Conservation (phyloP, 2,329 filamentous ascomycete species). For the Penicillium italicum region DNA sequence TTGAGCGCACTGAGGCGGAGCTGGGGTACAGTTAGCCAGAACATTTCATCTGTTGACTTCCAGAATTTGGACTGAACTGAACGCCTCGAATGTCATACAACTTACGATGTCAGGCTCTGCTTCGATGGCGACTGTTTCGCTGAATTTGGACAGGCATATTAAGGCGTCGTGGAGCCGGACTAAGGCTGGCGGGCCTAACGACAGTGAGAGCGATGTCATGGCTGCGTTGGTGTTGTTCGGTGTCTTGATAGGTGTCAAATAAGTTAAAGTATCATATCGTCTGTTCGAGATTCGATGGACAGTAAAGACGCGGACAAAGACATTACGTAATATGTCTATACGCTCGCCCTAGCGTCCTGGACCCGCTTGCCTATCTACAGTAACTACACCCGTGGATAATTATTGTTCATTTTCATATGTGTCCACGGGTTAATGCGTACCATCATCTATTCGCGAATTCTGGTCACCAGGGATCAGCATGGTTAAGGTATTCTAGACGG, state of each 20-base stretch:
- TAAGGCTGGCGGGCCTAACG: slow-evolving; percentile 55
- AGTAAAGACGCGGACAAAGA: too few species aligned
- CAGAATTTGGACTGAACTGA: too few species aligned
- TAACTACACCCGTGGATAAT: too few species aligned
- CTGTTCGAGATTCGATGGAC: too few species aligned
- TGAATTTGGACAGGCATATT: slow-evolving; percentile 60
- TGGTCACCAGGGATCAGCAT: too few species aligned
- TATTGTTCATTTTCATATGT: too few species aligned
- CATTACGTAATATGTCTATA: too few species aligned
- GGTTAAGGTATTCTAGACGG: too few species aligned
- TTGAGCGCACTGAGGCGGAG: slow-evolving; percentile 61
- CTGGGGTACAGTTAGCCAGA: slow-evolving; percentile 31
- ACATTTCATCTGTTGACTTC: not conserved
- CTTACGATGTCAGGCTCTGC: slow-evolving; percentile 56
- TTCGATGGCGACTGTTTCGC: slow-evolving; percentile 60
- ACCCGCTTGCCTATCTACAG: too few species aligned
- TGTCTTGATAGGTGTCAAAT: not conserved
- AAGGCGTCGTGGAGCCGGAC: slow-evolving; percentile 57
- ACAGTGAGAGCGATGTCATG: slow-evolving; percentile 48
- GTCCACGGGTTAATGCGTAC: too few species aligned
- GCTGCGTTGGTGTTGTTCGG: not conserved
- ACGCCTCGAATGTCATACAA: not conserved
- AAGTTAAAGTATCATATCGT: not conserved
- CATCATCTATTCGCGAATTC: too few species aligned
- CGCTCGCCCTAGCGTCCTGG: too few species aligned